Evolutionary conservation across 352 stramenopile genomes (phyloP).

Genomic region (Pythium phragmiticola): DNA sequence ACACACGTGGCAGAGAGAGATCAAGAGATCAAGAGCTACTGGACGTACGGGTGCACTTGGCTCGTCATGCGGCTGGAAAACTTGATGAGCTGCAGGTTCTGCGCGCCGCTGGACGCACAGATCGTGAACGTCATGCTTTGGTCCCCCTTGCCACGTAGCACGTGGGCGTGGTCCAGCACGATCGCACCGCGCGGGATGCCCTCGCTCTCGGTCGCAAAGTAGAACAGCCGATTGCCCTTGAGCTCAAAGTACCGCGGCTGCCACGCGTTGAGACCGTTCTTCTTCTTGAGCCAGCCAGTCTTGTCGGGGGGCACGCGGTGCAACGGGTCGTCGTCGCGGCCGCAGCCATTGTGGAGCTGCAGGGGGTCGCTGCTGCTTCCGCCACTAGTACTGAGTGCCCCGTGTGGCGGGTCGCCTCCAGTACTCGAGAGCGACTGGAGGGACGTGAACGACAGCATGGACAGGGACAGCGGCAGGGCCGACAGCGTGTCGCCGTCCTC

Average conservation of each 20-base stretch:
- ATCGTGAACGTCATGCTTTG: conserved; percentile 71
- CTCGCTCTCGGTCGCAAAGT: conserved; percentile 72
- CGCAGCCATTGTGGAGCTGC: conserved; percentile 25
- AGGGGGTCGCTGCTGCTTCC: conserved; percentile 21
- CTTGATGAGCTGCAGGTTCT: conserved; percentile 67
- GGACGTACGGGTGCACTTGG: conserved; percentile 49
- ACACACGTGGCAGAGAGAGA: not conserved
- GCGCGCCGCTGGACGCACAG: conserved; percentile 53
- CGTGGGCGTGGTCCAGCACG: conserved; percentile 65
- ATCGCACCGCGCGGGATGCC: conserved; percentile 72
- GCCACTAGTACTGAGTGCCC: conserved; percentile 23
- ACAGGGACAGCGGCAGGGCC: conserved; percentile 50
- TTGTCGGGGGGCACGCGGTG: conserved; percentile 47
- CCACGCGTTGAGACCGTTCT: conserved; percentile 75
- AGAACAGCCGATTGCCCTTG: conserved; percentile 78
- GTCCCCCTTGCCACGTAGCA: conserved; percentile 57
- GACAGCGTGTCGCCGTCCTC: conserved; percentile 38
- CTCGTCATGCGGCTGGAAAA: conserved; percentile 70
- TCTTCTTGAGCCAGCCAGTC: conserved; percentile 80
- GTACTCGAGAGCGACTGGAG: conserved; percentile 26
- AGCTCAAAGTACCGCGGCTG: conserved; percentile 81
- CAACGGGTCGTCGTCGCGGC: conserved; percentile 28
- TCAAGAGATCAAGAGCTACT: not conserved
- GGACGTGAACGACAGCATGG: conserved; percentile 63
- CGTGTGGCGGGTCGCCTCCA: not conserved